Evolutionary conservation across 1,284 basidiomycete genomes (phyloP), one percentile per base, ranked within the genome.

Genomic region (Malassezia furfur): DNA sequence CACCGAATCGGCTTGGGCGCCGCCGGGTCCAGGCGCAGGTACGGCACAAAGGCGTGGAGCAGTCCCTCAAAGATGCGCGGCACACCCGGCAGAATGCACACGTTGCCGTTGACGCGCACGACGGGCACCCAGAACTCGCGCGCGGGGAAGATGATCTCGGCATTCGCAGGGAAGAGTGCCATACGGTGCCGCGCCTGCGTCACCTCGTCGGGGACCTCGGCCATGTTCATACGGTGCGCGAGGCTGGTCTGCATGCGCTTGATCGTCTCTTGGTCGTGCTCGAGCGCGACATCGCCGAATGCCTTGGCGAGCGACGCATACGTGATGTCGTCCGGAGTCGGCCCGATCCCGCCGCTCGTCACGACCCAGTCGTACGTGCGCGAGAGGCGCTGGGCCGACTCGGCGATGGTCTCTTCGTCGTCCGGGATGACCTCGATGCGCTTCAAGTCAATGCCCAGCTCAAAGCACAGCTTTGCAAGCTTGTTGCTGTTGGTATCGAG

Each of bases 41-140:
- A 88, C 1, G 83, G 81, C 30, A 81, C 82, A 28, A 91, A 76
- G 1, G 53, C 66, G 28, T 63, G 61, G 22, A 70, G 48, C 11
- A 70, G 55, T 1, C 57, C 82, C 67, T 87, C 83, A 77, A 91
- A 93, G 19, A 93, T 79, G 0, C 80, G 78, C 0, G 90, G 90
- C 50, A 93, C 88, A n/a, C 89, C 90, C 0, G 90, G 90, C 75
- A 93, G 85, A 21, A 93, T 79, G 75, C 87, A 91, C 3, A 93
- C 79, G 77, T 87, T 91, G 15, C 86, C 86, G 61, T 81, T 81
- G 9, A 93, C 79, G 19, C 88, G 80, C 1, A 90, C 83, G 1
- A 91, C 86, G 19, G 89, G 89, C 67, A 91, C 89, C 89, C 89
- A 93, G 17, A 76, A 70, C 28, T 63, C 48, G 9, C 49, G 36